A percentile compares a stretch with the other conserved stretches of the same genome.
These are phyloP conservation scores for Tulasnella sp. DNA, from an alignment of 768 basidiomycete species.

Conservation along the genomic window DNA sequence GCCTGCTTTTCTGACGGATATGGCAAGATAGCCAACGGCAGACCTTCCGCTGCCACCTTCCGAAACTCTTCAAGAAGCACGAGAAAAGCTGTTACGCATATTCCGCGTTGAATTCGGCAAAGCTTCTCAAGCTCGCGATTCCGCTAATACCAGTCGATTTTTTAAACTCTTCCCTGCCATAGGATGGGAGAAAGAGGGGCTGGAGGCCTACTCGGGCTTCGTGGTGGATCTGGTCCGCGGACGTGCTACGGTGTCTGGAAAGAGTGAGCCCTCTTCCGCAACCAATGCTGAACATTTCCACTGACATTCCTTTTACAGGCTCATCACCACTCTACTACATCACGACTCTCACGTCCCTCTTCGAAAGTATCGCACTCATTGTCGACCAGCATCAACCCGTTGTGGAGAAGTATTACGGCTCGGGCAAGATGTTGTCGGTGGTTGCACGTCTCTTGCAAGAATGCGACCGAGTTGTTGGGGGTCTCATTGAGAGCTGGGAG, in stretches of 20 bases:
- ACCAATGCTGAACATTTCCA: slow-evolving; percentile 16
- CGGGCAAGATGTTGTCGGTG: slow-evolving; percentile 78
- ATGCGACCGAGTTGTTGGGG: slow-evolving; percentile 76
- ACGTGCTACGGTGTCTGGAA: slow-evolving; percentile 70
- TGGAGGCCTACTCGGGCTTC: slow-evolving; percentile 88
- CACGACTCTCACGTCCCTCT: slow-evolving; percentile 80
- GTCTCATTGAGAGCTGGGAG: slow-evolving; percentile 78
- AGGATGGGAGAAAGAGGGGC: slow-evolving; percentile 87
- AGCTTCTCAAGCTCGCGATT: slow-evolving; percentile 77
- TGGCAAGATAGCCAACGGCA: slow-evolving; percentile 68
- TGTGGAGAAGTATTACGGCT: slow-evolving; percentile 96
- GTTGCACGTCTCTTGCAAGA: slow-evolving; percentile 73
- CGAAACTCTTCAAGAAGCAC: slow-evolving; percentile 71
- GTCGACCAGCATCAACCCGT: slow-evolving; percentile 97
- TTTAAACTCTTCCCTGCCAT: slow-evolving; percentile 97
- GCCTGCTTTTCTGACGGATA: slow-evolving; percentile 12
- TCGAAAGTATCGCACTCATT: slow-evolving; percentile 93
- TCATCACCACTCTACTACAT: slow-evolving; percentile 92
- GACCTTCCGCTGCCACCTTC: slow-evolving; percentile 81
- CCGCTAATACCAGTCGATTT: slow-evolving; percentile 82
- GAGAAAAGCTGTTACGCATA: slow-evolving; percentile 67
- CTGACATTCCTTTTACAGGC: slow-evolving; percentile 45
- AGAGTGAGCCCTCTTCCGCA: slow-evolving; percentile 53
- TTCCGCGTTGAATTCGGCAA: slow-evolving; percentile 78
- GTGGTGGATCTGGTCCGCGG: slow-evolving; percentile 85